Conservation (phyloP, 2,329 filamentous ascomycete species). For the Aspergillus ibericus region DNA sequence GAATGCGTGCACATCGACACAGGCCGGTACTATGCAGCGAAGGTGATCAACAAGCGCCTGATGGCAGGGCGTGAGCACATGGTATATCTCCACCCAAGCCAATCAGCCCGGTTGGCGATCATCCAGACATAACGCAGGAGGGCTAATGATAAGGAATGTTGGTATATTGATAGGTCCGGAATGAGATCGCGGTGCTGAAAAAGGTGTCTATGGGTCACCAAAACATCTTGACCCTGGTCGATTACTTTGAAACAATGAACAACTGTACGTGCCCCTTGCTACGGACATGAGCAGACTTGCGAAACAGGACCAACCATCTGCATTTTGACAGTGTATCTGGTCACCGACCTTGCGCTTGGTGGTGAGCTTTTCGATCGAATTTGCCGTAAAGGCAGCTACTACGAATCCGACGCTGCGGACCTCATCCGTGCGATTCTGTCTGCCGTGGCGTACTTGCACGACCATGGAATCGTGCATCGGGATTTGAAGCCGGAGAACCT, state of each 20-base stretch:
- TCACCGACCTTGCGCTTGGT: constrained; percentile 92
- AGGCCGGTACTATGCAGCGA: constrained; percentile 95
- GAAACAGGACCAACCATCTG: constrained; percentile 16
- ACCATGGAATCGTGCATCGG: constrained; percentile 97
- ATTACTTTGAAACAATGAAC: constrained; percentile 99
- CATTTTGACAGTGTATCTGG: constrained; percentile 71
- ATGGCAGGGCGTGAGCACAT: constrained; percentile 98
- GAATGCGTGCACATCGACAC: constrained; percentile 99
- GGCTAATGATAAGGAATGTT: constrained; percentile 11
- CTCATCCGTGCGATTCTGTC: constrained; percentile 92
- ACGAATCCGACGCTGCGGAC: constrained; percentile 93
- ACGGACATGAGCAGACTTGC: not conserved
- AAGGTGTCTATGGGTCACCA: constrained; percentile 98
- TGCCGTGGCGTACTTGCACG: constrained; percentile 97
- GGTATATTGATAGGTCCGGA: constrained; percentile 67
- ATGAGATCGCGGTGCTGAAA: constrained; percentile 97
- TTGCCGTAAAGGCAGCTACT: constrained; percentile 97
- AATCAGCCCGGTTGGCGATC: not conserved
- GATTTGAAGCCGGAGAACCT: constrained; percentile 98
- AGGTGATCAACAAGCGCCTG: constrained; percentile 97
- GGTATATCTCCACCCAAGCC: constrained; percentile 54
- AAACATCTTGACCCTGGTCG: constrained; percentile 95
- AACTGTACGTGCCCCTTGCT: constrained; percentile 60
- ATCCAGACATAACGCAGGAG: not conserved
- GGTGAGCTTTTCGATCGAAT: constrained; percentile 98